These are phyloP conservation scores for Cercophora scortea DNA, from an alignment of 495 filamentous ascomycete species.

Conservation along the genomic window DNA sequence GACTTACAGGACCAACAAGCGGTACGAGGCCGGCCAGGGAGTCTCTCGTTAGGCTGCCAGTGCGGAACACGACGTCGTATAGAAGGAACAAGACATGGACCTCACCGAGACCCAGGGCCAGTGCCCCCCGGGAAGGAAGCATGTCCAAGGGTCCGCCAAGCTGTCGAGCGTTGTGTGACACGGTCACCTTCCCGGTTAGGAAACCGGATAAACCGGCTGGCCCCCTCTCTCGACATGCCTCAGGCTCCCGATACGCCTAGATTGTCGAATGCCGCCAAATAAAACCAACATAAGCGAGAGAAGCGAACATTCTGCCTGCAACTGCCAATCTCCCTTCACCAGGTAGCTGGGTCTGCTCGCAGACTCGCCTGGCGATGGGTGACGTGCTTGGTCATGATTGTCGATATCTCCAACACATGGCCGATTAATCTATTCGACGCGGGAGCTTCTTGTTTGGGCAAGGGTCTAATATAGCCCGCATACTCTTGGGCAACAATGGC, in stretches of 20 bases:
- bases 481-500: background rate
- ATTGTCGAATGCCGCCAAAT: background rate
- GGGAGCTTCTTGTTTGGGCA: background rate
- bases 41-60: no score
- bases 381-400: background rate
- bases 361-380: background rate
- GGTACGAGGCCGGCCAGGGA: no score
- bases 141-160: background rate
- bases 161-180: background rate
- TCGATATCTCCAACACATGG: background rate
- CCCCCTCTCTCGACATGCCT: background rate
- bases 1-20: no score
- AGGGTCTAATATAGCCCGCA: background rate
- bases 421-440: background rate
- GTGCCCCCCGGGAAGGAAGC: no score
- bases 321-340: background rate
- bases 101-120: background rate
- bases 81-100: background rate
- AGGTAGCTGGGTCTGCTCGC: background rate
- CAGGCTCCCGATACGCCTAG: background rate
- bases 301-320: no score
- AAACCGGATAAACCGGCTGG: background rate
- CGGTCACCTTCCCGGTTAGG: slow-evolving; percentile 1
- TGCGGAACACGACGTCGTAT: no score
- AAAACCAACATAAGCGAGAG: no score